Conservation (phyloP, 139 green algal genomes). For the Coelastrella sp. region DNA sequence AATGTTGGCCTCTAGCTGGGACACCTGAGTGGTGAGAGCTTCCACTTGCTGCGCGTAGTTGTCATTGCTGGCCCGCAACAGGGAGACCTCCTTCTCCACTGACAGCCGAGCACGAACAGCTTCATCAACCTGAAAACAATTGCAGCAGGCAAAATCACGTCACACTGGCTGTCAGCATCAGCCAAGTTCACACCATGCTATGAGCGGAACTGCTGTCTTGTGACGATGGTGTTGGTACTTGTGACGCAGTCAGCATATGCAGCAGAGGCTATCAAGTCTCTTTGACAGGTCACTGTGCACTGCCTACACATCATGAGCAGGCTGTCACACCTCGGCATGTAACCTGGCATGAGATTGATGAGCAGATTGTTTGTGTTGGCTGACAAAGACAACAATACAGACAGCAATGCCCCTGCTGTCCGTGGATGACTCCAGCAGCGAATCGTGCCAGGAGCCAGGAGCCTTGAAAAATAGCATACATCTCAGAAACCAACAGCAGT, state of each 20-base stretch:
- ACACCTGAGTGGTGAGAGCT: conserved; percentile 16
- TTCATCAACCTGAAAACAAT: conserved; percentile 23
- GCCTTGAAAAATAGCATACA: no score
- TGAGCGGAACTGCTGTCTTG: neutral
- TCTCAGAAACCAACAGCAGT: no score
- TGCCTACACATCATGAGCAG: no score
- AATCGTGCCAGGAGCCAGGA: no score
- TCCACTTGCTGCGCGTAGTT: conserved; percentile 40
- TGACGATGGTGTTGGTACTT: neutral
- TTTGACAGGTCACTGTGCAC: no score
- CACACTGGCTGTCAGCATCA: neutral
- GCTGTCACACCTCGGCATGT: no score
- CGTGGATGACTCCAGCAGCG: no score
- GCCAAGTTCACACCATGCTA: neutral
- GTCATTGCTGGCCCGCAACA: conserved; percentile 31
- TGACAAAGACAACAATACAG: no score
- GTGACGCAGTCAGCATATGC: neutral
- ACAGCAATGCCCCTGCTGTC: no score
- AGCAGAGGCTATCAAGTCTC: no score
- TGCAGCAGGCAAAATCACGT: neutral
- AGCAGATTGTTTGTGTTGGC: no score
- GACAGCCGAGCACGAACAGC: conserved; percentile 28
- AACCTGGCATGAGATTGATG: no score
- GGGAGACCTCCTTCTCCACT: conserved; percentile 26
- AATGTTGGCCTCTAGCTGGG: conserved; percentile 1